Evolutionary conservation across 768 basidiomycete species (phyloP).

Genomic region (Austroboletus festivus): DNA sequence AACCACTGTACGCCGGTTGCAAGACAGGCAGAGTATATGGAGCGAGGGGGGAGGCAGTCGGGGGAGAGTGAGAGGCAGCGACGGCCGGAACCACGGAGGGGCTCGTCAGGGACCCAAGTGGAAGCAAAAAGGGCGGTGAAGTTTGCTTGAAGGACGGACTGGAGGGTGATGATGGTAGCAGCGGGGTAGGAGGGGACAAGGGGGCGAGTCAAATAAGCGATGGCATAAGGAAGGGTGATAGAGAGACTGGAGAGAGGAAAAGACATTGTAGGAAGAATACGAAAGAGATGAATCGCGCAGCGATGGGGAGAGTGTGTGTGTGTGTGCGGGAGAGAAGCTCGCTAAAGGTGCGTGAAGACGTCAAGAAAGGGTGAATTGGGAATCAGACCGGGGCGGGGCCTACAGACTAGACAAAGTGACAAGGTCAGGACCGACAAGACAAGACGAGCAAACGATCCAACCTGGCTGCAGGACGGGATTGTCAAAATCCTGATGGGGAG

Average conservation of each 20-base stretch:
- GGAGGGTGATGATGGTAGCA: constrained; percentile 63
- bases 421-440: neutral
- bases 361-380: constrained; percentile 20
- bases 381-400: constrained; percentile 26
- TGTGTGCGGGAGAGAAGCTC: constrained; percentile 23
- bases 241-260: constrained; percentile 51
- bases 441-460: constrained; percentile 7
- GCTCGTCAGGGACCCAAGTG: constrained; percentile 63
- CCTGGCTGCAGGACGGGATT: constrained; percentile 35
- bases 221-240: constrained; percentile 68
- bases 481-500: constrained; percentile 34
- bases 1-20: constrained; percentile 74
- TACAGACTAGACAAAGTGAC: constrained; percentile 26
- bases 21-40: constrained; percentile 68
- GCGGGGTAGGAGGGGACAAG: constrained; percentile 57
- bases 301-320: too few relatives aligned
- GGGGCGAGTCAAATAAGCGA: constrained; percentile 69
- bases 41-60: constrained; percentile 62
- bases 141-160: constrained; percentile 69
- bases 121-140: constrained; percentile 65
- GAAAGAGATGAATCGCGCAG: constrained; percentile 30
- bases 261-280: constrained; percentile 26
- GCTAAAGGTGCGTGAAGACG: constrained; percentile 28
- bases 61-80: constrained; percentile 77
- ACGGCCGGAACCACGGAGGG: constrained; percentile 64